Percentiles rank a stretch among this genome's conserved stretches.
Evolutionary conservation across 2,329 filamentous ascomycete genomes (phyloP).

Genomic region (Gliomastix tumulicola): DNA sequence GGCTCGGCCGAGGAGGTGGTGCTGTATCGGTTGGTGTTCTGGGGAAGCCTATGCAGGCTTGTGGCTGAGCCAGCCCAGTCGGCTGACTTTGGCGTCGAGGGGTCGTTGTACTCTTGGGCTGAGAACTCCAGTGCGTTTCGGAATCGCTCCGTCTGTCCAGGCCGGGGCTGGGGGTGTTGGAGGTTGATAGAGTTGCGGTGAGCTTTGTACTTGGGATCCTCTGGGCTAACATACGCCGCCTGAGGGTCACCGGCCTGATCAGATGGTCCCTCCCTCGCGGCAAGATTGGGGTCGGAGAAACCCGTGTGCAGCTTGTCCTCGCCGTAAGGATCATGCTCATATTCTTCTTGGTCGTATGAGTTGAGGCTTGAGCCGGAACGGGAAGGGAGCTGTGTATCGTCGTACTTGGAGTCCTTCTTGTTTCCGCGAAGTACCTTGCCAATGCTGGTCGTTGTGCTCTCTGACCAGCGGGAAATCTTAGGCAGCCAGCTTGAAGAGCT

Average conservation of each 20-base stretch:
- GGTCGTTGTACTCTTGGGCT: slow-evolving; percentile 59
- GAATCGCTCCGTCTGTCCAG: slow-evolving; percentile 67
- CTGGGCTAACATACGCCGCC: slow-evolving; percentile 46
- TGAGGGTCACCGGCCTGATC: slow-evolving; percentile 14
- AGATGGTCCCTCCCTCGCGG: slow-evolving; percentile 9
- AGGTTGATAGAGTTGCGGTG: slow-evolving; percentile 76
- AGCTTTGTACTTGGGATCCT: slow-evolving; percentile 74
- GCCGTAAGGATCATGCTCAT: slow-evolving; percentile 46
- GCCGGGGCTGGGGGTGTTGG: slow-evolving; percentile 71
- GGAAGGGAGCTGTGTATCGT: slow-evolving; percentile 51
- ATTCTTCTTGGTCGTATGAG: slow-evolving; percentile 54
- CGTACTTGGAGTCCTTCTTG: slow-evolving; percentile 53
- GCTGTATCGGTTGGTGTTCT: slow-evolving; percentile 39
- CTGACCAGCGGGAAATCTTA: slow-evolving; percentile 95
- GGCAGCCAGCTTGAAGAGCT: slow-evolving; percentile 74
- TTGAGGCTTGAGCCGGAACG: slow-evolving; percentile 71
- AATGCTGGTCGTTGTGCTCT: slow-evolving; percentile 86
- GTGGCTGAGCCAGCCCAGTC: slow-evolving; percentile 58
- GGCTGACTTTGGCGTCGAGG: slow-evolving; percentile 52
- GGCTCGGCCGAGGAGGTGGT: slow-evolving; percentile 36
- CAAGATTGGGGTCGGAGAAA: slow-evolving; percentile 46
- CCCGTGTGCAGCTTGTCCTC: slow-evolving; percentile 55
- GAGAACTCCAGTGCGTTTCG: slow-evolving; percentile 67
- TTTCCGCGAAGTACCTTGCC: slow-evolving; percentile 70
- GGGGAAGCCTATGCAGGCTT: slow-evolving; percentile 46